phyloP scores from a whole-genome alignment of 176 grass and related monocot genomes.

The Triticum turgidum region DNA sequence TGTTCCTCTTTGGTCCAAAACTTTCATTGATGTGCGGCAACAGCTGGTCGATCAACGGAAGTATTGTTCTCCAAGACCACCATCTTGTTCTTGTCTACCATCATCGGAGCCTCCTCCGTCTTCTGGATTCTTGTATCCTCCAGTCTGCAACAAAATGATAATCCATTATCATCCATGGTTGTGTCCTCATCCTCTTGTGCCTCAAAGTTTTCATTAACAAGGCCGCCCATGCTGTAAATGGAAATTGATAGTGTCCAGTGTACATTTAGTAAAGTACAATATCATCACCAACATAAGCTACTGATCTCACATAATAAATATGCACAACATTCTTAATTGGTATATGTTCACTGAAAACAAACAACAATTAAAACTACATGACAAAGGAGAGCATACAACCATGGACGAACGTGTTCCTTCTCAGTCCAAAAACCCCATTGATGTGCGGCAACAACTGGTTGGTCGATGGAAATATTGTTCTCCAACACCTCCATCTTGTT shows the following conservation, averaged over 20 bases:
- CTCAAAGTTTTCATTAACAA: constrained; percentile 5
- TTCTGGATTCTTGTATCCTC: neutral
- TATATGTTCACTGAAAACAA: neutral
- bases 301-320: too few relatives aligned
- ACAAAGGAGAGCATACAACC: too few relatives aligned
- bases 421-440: too few relatives aligned
- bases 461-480: too few relatives aligned
- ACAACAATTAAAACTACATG: too few relatives aligned
- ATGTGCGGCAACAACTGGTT: too few relatives aligned
- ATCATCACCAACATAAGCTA: too few relatives aligned
- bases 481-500: too few relatives aligned
- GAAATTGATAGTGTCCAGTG: too few relatives aligned
- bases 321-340: neutral
- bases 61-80: neutral
- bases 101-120: neutral
- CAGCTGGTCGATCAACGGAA: neutral
- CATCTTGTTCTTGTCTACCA: neutral
- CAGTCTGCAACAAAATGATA: neutral
- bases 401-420: too few relatives aligned
- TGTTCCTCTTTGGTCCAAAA: neutral
- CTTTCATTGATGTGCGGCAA: neutral
- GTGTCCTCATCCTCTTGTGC: neutral
- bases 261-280: too few relatives aligned
- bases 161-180: neutral
- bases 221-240: neutral